Conservation (phyloP, 352 stramenopile genomes). For the Peronosclerospora sorghi region DNA sequence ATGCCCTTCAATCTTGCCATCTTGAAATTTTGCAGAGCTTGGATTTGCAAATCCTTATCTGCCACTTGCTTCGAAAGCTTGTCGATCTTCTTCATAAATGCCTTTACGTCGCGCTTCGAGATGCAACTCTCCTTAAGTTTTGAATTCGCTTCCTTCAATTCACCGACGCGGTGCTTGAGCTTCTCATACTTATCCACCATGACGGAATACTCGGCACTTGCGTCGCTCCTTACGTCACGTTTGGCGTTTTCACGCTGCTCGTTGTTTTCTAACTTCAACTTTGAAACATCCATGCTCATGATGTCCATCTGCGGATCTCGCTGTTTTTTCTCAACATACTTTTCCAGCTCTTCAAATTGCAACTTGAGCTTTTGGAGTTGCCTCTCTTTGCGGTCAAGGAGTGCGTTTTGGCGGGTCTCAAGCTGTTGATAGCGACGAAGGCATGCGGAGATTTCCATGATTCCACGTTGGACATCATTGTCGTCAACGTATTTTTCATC, state of each 20-base stretch:
- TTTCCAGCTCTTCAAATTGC: conserved; percentile 18
- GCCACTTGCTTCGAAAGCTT: conserved; percentile 33
- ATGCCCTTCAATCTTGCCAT: conserved; percentile 5
- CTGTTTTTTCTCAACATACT: not conserved
- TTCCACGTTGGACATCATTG: conserved; percentile 16
- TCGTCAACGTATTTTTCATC: conserved; percentile 8
- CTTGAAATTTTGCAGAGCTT: conserved; percentile 22
- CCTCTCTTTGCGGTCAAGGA: conserved; percentile 35
- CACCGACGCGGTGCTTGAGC: conserved; percentile 33
- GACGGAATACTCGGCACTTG: conserved; percentile 1
- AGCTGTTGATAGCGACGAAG: conserved; percentile 35
- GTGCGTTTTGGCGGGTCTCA: conserved; percentile 28
- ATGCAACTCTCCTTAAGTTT: conserved; percentile 37
- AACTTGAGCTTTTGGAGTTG: conserved; percentile 30
- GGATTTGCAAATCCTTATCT: conserved; percentile 42
- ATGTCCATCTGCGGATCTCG: conserved; percentile 18
- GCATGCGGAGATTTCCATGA: conserved; percentile 24
- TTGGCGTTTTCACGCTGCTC: conserved; percentile 20
- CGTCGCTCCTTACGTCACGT: not conserved
- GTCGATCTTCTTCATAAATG: conserved; percentile 37
- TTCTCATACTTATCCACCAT: conserved; percentile 29
- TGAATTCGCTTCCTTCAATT: conserved; percentile 39
- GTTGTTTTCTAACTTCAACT: conserved; percentile 44
- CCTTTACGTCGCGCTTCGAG: conserved; percentile 34
- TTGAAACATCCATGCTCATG: conserved; percentile 30